phyloP scores from a whole-genome alignment of 192 early-diverging fungal species.

The Thamnidium elegans region DNA sequence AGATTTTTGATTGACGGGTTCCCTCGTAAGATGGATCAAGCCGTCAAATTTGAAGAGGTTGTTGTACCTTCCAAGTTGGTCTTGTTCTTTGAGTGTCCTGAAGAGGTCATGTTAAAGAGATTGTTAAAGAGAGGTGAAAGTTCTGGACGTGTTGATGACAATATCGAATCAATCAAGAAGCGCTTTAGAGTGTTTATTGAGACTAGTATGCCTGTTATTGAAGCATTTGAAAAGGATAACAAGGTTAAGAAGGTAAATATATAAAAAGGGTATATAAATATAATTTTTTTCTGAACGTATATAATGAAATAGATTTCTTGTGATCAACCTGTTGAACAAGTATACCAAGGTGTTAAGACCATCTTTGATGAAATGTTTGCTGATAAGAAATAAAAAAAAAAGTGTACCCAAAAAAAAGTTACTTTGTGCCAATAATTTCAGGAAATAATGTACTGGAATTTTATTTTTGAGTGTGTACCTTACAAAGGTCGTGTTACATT shows the following conservation, averaged over 20 bases:
- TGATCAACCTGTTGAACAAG: slow-evolving; percentile 20
- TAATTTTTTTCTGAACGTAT: not conserved
- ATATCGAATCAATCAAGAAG: slow-evolving; percentile 94
- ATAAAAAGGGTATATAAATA: not conserved
- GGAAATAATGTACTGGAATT: too few species aligned
- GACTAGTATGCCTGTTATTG: slow-evolving; percentile 88
- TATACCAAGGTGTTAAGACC: slow-evolving; percentile 7
- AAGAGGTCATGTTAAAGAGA: slow-evolving; percentile 86
- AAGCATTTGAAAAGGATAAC: slow-evolving; percentile 66
- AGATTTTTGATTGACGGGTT: slow-evolving; percentile 97
- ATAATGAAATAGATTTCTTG: slow-evolving; percentile 5
- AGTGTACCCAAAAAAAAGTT: too few species aligned
- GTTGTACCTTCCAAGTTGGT: slow-evolving; percentile 73
- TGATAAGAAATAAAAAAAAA: slow-evolving; percentile 7
- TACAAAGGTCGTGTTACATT: too few species aligned
- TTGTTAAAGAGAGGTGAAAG: slow-evolving; percentile 93
- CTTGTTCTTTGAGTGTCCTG: slow-evolving; percentile 94
- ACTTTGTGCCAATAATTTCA: too few species aligned
- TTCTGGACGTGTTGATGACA: slow-evolving; percentile 91
- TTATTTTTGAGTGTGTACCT: too few species aligned
- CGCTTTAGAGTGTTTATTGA: slow-evolving; percentile 87
- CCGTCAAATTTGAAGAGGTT: slow-evolving; percentile 85
- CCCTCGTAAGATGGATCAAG: slow-evolving; percentile 93
- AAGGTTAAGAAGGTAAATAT: slow-evolving; percentile 76
- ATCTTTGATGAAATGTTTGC: slow-evolving; percentile 21